phyloP scores from a whole-genome alignment of 257 asterid genomes.

The Thymus quinquecostatus region DNA sequence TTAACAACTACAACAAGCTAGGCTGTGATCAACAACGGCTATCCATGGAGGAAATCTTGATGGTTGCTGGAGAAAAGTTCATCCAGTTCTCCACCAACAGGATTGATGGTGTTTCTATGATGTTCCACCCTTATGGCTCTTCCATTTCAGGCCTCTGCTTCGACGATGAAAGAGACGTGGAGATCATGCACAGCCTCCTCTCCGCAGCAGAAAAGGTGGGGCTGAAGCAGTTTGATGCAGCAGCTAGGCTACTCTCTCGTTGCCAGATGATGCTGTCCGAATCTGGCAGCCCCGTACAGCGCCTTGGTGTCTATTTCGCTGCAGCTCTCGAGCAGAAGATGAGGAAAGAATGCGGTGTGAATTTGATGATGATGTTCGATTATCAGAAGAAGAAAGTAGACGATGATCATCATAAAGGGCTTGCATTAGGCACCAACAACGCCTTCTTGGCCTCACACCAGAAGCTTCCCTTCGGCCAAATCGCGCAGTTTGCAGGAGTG shows the following conservation, averaged over 20 bases:
- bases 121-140: conserved; percentile 58
- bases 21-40: conserved; percentile 28
- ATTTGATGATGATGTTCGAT: no score
- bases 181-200: conserved; percentile 51
- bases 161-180: conserved; percentile 58
- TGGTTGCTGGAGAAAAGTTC: conserved; percentile 63
- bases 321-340: conserved; percentile 55
- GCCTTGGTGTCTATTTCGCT: conserved; percentile 54
- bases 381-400: background rate
- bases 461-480: conserved; percentile 60
- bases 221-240: conserved; percentile 41
- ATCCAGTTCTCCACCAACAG: conserved; percentile 54
- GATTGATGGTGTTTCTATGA: conserved; percentile 52
- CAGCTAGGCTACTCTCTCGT: conserved; percentile 41
- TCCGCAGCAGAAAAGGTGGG: conserved; percentile 59
- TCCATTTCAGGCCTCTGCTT: conserved; percentile 46
- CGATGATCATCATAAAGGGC: background rate
- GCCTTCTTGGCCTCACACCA: conserved; percentile 57
- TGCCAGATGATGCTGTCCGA: conserved; percentile 46
- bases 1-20: background rate
- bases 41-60: conserved; percentile 53
- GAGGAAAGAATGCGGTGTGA: conserved; percentile 28
- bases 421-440: conserved; percentile 46
- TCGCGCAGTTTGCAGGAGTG: conserved; percentile 57
- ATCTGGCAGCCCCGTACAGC: conserved; percentile 59